Percentiles rank a stretch among this genome's conserved stretches.
Evolutionary conservation across 441 rosid genomes (phyloP).

Genomic region (Populus hybrid): DNA sequence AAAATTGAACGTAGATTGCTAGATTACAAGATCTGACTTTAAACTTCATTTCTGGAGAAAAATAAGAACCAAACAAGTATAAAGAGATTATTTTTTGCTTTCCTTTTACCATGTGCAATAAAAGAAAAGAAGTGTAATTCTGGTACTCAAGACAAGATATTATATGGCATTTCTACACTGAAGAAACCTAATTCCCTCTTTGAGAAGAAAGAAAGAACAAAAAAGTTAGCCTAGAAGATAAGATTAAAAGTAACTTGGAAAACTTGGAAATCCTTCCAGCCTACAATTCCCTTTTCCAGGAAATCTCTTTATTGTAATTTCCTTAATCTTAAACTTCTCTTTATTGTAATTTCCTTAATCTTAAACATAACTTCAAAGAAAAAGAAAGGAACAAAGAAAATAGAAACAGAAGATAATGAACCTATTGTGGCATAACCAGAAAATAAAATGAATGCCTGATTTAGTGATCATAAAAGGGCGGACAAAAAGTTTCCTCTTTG

Average conservation of each 20-base stretch:
- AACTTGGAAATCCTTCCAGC: neutral
- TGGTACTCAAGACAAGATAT: neutral
- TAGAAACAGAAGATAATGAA: neutral
- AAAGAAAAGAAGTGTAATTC: neutral
- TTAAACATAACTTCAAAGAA: neutral
- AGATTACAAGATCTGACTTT: neutral
- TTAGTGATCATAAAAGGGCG: neutral
- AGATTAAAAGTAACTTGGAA: neutral
- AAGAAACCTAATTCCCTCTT: neutral
- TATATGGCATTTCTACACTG: neutral
- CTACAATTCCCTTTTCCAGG: neutral
- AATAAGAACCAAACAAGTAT: neutral
- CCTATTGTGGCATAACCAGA: neutral
- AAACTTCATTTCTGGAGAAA: neutral
- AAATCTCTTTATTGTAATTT: no score
- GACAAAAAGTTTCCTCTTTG: neutral
- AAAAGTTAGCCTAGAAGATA: neutral
- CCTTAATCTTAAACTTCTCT: neutral
- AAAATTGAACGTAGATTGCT: neutral
- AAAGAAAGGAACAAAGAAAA: no score
- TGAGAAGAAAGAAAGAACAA: neutral
- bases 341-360: neutral
- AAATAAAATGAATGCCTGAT: neutral
- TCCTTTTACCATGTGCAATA: neutral
- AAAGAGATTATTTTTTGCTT: neutral